These are phyloP conservation scores for Albizia julibrissin DNA, from an alignment of 306 rosid species.

Conservation along the genomic window DNA sequence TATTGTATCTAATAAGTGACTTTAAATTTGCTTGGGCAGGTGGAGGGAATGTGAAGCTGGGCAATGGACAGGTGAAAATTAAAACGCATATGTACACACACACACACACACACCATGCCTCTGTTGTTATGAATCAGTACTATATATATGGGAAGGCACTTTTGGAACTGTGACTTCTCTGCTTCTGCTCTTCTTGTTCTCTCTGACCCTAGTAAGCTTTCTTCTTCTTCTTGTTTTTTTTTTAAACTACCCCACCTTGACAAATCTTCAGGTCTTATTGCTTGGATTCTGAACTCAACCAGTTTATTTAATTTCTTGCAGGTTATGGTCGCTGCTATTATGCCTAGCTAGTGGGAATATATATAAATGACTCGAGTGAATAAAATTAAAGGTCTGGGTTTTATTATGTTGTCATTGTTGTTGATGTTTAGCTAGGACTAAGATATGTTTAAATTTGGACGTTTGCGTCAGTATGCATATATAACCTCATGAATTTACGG, in stretches of 20 bases:
- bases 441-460: background rate
- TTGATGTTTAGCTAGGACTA: background rate
- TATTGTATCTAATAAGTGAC: background rate
- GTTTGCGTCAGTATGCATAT: background rate
- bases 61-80: slow-evolving; percentile 27
- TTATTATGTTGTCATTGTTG: background rate
- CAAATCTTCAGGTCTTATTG: background rate
- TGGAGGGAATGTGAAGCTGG: slow-evolving; percentile 33
- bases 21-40: slow-evolving; percentile 15
- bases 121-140: slow-evolving; percentile 52
- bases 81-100: no score
- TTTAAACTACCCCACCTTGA: background rate
- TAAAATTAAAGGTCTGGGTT: background rate
- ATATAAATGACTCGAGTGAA: background rate
- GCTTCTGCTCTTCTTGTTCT: slow-evolving; percentile 28
- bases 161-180: slow-evolving; percentile 41
- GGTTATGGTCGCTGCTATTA: slow-evolving; percentile 35
- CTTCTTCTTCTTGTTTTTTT: background rate
- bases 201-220: slow-evolving; percentile 41
- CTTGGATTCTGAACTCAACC: background rate
- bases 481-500: background rate
- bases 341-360: slow-evolving; percentile 21
- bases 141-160: slow-evolving; percentile 30
- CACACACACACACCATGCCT: slow-evolving; percentile 39
- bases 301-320: background rate